Percentiles rank a stretch among this genome's conserved stretches.
Conservation (phyloP, 768 basidiomycete genomes). For the Lactarius quietus region DNA sequence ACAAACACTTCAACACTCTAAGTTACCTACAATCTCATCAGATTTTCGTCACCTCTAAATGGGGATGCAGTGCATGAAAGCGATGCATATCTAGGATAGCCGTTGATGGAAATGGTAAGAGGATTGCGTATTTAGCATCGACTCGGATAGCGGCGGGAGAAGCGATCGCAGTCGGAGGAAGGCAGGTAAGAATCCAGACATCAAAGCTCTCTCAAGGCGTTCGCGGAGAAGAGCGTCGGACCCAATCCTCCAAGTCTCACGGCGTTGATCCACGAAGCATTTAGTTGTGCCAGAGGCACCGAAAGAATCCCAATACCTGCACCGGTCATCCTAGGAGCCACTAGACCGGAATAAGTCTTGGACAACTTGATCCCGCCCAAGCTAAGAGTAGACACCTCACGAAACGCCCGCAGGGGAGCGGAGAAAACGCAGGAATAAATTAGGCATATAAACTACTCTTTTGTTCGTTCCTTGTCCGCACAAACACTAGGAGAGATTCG, state of each 20-base stretch:
- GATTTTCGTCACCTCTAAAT: not conserved
- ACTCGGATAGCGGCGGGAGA: slow-evolving; percentile 28
- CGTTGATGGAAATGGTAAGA: slow-evolving; percentile 51
- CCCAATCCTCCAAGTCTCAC: not conserved
- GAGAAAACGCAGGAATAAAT: not conserved
- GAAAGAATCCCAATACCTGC: slow-evolving; percentile 46
- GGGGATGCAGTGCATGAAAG: not conserved
- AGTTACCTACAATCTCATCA: not conserved
- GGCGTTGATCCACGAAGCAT: slow-evolving; percentile 39
- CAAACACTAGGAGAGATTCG: slow-evolving; percentile 67
- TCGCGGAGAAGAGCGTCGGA: slow-evolving; percentile 38
- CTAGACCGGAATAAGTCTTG: slow-evolving; percentile 45
- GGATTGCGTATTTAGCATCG: slow-evolving; percentile 17
- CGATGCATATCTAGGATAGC: not conserved
- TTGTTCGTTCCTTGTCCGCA: slow-evolving; percentile 33
- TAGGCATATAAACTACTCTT: not conserved
- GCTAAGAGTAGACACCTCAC: not conserved
- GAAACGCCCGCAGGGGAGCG: not conserved
- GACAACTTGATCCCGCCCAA: slow-evolving; percentile 38
- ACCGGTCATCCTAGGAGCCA: slow-evolving; percentile 47
- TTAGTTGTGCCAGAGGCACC: slow-evolving; percentile 57
- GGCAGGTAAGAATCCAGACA: slow-evolving; percentile 46
- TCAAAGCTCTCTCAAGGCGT: slow-evolving; percentile 45
- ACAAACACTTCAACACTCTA: not conserved
- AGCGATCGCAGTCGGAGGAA: slow-evolving; percentile 40